Percentiles rank a stretch among this genome's conserved stretches.
These are phyloP conservation scores for Microcos paniculata DNA, from an alignment of 345 rosid species.

Conservation along the genomic window DNA sequence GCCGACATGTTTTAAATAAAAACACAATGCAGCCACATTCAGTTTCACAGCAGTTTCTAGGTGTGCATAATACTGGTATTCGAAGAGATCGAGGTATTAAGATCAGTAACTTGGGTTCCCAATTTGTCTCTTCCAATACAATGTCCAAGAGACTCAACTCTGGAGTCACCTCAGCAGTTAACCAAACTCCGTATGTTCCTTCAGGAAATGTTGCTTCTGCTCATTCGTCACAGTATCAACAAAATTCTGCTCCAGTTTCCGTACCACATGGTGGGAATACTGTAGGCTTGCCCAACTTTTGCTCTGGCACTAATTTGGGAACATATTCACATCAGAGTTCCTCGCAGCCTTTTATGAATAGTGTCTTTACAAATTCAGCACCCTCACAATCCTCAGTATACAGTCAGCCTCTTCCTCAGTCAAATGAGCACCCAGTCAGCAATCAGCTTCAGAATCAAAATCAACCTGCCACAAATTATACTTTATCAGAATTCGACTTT, in stretches of 20 bases:
- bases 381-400: constrained; percentile 21
- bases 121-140: constrained; percentile 28
- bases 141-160: constrained; percentile 27
- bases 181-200: constrained; percentile 22
- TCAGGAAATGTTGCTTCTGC: constrained; percentile 15
- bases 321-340: constrained; percentile 20
- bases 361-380: constrained; percentile 10
- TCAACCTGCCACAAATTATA: constrained; percentile 14
- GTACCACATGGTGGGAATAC: constrained; percentile 16
- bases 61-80: constrained; percentile 28
- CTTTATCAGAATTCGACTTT: constrained; percentile 20
- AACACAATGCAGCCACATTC: constrained; percentile 24
- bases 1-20: constrained; percentile 21
- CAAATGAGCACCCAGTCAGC: constrained; percentile 13
- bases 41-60: constrained; percentile 25
- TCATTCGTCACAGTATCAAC: constrained; percentile 14
- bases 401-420: constrained; percentile 17
- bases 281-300: constrained; percentile 12
- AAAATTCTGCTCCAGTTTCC: constrained; percentile 16
- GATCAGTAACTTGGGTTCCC: constrained; percentile 24
- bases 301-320: constrained; percentile 18
- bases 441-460: constrained; percentile 20
- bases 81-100: constrained; percentile 35
- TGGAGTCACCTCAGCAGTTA: constrained; percentile 11
- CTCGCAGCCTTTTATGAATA: constrained; percentile 13